phyloP scores from a whole-genome alignment of 345 rosid genomes.

The Aegle marmelos region DNA sequence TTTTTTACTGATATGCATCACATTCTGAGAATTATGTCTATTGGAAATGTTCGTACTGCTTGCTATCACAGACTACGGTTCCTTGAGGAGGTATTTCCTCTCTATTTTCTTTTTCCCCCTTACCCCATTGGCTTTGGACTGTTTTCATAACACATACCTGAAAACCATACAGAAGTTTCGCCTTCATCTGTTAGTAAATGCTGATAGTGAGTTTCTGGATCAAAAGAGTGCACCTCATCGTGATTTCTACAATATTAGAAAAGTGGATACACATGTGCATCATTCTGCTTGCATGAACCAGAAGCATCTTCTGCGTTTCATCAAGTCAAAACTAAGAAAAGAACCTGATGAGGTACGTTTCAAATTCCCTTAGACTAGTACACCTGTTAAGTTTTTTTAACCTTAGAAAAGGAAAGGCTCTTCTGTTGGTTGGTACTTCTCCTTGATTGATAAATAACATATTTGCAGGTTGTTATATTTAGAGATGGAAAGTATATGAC shows the following conservation, averaged over 20 bases:
- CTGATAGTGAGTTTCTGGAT: slow-evolving; percentile 49
- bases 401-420: neutral
- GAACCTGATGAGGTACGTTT: slow-evolving; percentile 50
- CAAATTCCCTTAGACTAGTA: neutral
- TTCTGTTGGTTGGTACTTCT: slow-evolving; percentile 1
- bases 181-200: slow-evolving; percentile 49
- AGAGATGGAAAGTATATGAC: slow-evolving; percentile 61
- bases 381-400: neutral
- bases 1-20: slow-evolving; percentile 58
- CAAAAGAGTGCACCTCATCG: slow-evolving; percentile 61
- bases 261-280: slow-evolving; percentile 59
- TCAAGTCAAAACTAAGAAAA: slow-evolving; percentile 46
- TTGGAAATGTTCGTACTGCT: slow-evolving; percentile 48
- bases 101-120: slow-evolving; percentile 6
- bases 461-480: slow-evolving; percentile 51
- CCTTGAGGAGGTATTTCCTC: slow-evolving; percentile 44
- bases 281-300: slow-evolving; percentile 64
- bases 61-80: slow-evolving; percentile 49
- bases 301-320: slow-evolving; percentile 53
- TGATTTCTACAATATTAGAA: slow-evolving; percentile 55
- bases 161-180: slow-evolving; percentile 42
- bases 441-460: neutral
- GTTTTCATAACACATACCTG: slow-evolving; percentile 22
- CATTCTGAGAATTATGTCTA: slow-evolving; percentile 37
- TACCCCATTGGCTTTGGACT: neutral